Percentiles rank a stretch among this genome's conserved stretches.
These are phyloP conservation scores for Suillus clintonianus DNA, from an alignment of 768 basidiomycete genomes.

Conservation along the genomic window DNA sequence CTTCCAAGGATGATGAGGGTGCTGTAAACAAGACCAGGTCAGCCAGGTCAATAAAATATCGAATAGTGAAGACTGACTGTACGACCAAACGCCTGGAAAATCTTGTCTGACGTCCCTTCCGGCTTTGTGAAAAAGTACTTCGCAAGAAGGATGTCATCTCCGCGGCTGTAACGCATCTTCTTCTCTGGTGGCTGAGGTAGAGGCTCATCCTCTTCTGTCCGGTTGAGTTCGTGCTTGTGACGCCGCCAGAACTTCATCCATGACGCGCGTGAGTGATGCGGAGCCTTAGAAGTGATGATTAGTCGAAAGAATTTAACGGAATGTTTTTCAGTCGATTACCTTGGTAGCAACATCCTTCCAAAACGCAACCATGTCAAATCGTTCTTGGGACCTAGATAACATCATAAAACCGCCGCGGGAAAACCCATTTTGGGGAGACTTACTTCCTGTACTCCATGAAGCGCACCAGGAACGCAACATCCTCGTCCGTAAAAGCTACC, in stretches of 20 bases:
- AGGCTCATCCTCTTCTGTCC: slow-evolving; percentile 65
- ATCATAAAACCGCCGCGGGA: slow-evolving; percentile 5
- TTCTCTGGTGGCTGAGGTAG: slow-evolving; percentile 79
- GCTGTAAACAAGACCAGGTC: slow-evolving; percentile 40
- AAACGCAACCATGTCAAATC: slow-evolving; percentile 73
- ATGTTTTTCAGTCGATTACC: slow-evolving; percentile 34
- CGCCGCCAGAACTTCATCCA: slow-evolving; percentile 95
- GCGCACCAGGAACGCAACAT: slow-evolving; percentile 72
- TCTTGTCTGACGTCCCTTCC: slow-evolving; percentile 80
- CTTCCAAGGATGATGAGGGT: slow-evolving; percentile 91
- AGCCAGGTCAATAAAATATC: not conserved
- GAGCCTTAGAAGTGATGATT: slow-evolving; percentile 50
- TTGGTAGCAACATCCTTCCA: slow-evolving; percentile 78
- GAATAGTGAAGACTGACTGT: slow-evolving; percentile 43
- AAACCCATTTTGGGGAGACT: slow-evolving; percentile 20
- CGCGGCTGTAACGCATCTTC: slow-evolving; percentile 83
- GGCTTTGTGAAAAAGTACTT: slow-evolving; percentile 71
- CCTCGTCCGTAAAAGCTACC: slow-evolving; percentile 85
- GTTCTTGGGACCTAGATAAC: slow-evolving; percentile 51
- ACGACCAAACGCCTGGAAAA: slow-evolving; percentile 80
- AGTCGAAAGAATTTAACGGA: slow-evolving; percentile 6
- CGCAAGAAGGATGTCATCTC: slow-evolving; percentile 79
- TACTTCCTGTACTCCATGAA: slow-evolving; percentile 80
- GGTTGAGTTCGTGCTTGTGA: slow-evolving; percentile 81
- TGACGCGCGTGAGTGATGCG: slow-evolving; percentile 88